These are phyloP conservation scores for Amanita fuliginea DNA, from an alignment of 768 basidiomycete species.

Conservation along the genomic window DNA sequence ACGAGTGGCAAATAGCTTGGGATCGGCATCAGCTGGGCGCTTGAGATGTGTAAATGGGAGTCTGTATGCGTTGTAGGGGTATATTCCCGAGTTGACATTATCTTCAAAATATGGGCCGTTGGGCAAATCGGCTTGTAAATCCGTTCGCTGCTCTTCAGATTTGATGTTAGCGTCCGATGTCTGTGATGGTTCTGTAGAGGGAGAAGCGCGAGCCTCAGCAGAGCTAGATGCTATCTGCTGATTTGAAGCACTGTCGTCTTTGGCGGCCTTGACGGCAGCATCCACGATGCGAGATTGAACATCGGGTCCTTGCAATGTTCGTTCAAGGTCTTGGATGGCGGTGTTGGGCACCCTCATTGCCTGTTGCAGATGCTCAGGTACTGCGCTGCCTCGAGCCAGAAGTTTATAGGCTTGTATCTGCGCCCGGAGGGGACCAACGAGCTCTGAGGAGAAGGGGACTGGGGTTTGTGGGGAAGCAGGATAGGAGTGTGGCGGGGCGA, in stretches of 20 bases:
- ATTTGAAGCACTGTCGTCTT: slow-evolving; percentile 29
- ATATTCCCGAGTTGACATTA: slow-evolving; percentile 68
- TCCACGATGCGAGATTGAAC: slow-evolving; percentile 56
- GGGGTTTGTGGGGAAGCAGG: slow-evolving; percentile 56
- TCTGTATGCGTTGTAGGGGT: slow-evolving; percentile 86
- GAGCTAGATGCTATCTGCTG: slow-evolving; percentile 5
- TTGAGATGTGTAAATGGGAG: slow-evolving; percentile 79
- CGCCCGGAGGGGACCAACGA: slow-evolving; percentile 64
- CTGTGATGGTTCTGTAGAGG: not conserved
- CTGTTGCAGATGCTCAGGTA: slow-evolving; percentile 61
- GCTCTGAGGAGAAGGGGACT: slow-evolving; percentile 68
- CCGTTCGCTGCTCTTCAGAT: slow-evolving; percentile 35
- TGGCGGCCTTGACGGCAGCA: slow-evolving; percentile 63
- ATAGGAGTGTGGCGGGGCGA: slow-evolving; percentile 33
- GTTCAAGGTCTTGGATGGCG: slow-evolving; percentile 53
- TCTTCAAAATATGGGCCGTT: slow-evolving; percentile 73
- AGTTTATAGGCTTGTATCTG: slow-evolving; percentile 79
- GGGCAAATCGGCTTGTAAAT: slow-evolving; percentile 37
- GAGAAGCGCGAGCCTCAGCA: not conserved
- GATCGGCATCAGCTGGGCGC: slow-evolving; percentile 48
- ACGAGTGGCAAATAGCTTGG: slow-evolving; percentile 54
- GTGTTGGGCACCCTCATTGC: slow-evolving; percentile 57
- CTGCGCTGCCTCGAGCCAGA: slow-evolving; percentile 50
- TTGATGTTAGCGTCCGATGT: slow-evolving; percentile 22
- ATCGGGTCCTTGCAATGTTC: slow-evolving; percentile 49